Conservation (phyloP, 2,329 filamentous ascomycete genomes). For the Cryphonectria parasitica region DNA sequence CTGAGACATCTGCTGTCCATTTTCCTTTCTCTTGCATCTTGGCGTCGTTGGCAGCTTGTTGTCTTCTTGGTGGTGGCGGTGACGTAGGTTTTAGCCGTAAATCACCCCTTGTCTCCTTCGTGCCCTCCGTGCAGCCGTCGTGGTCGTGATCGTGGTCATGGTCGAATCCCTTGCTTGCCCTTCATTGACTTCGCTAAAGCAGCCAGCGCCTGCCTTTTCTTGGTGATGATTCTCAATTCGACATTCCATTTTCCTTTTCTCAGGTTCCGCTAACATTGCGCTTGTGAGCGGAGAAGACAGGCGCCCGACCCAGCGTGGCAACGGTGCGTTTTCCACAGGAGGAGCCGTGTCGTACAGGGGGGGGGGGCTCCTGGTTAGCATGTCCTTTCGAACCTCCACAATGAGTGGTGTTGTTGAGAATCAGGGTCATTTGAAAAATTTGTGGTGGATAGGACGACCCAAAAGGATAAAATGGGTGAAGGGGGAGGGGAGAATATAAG, state of each 20-base stretch:
- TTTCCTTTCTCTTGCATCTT: not conserved
- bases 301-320: not conserved
- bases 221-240: not conserved
- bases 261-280: not conserved
- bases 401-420: conserved; percentile 3
- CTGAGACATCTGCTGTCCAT: not conserved
- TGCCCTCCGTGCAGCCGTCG: not conserved
- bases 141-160: not conserved
- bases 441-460: not conserved
- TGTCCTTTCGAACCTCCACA: not conserved
- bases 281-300: not conserved
- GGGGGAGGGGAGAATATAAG: not conserved
- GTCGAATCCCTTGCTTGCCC: not conserved
- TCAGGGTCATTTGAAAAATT: not conserved
- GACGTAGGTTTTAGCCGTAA: not conserved
- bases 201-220: not conserved
- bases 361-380: conserved; percentile 3
- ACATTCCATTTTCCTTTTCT: not conserved
- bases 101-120: not conserved
- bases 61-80: not conserved
- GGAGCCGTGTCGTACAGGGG: conserved; percentile 17
- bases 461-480: too few species aligned
- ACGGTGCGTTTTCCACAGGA: conserved; percentile 6
- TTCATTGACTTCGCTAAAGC: not conserved
- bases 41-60: conserved; percentile 2